phyloP scores from a whole-genome alignment of 164 flowering plant genomes.

The Liriodendron chinense region DNA sequence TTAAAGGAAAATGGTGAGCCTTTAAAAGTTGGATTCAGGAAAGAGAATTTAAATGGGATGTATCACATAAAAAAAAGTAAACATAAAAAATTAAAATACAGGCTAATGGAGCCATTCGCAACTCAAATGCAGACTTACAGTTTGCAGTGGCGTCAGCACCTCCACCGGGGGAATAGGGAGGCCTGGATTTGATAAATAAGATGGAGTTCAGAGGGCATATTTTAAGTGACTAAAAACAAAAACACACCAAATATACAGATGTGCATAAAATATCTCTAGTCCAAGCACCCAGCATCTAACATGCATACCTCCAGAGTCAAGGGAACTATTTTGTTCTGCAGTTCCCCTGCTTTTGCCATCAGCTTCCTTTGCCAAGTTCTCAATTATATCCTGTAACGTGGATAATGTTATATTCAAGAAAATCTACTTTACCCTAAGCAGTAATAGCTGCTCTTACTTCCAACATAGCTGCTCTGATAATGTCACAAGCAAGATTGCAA shows the following conservation, averaged over 20 bases:
- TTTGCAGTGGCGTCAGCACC: slow-evolving; percentile 16
- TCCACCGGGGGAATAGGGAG: slow-evolving; percentile 12
- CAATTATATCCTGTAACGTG: slow-evolving; percentile 36
- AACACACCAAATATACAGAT: background rate
- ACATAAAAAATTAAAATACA: background rate
- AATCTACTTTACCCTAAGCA: background rate
- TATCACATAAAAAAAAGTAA: background rate
- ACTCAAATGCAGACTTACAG: slow-evolving; percentile 31
- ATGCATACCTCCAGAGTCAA: background rate
- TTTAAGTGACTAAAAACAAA: no score
- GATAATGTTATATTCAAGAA: background rate
- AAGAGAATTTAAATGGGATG: background rate
- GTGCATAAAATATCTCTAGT: background rate
- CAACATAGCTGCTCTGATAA: no score
- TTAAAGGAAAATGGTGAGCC: background rate
- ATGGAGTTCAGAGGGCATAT: background rate
- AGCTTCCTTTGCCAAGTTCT: slow-evolving; percentile 21
- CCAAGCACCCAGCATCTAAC: background rate
- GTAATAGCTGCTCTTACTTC: no score
- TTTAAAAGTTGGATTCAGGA: background rate
- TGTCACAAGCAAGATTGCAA: background rate
- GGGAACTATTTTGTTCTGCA: slow-evolving; percentile 7
- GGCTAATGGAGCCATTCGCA: background rate
- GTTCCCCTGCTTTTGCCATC: slow-evolving; percentile 12
- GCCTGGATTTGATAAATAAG: slow-evolving; percentile 27